A percentile compares a stretch with the other conserved stretches of the same genome.
These are phyloP conservation scores for Wickerhamomyces strasburgensis DNA, from an alignment of 805 yeast genomes.

Conservation along the genomic window DNA sequence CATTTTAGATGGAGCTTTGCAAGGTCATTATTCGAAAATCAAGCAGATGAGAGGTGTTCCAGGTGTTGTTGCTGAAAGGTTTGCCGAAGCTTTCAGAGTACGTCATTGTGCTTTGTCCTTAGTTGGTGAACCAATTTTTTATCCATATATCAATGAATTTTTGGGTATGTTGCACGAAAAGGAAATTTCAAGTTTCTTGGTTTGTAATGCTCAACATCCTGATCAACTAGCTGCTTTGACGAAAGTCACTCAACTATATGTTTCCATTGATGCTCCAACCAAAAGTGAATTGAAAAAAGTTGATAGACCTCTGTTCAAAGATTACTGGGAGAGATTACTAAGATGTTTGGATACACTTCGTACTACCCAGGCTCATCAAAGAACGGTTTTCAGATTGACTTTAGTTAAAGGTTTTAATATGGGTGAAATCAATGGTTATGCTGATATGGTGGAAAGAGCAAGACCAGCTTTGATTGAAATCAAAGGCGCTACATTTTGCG, in stretches of 20 bases:
- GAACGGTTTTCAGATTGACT: slow-evolving; percentile 88
- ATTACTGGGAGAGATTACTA: slow-evolving; percentile 87
- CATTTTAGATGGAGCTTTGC: slow-evolving; percentile 77
- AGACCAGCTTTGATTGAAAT: slow-evolving; percentile 85
- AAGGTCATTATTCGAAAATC: slow-evolving; percentile 86
- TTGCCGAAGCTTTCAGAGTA: slow-evolving; percentile 85
- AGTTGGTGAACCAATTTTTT: slow-evolving; percentile 93
- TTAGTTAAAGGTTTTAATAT: slow-evolving; percentile 90
- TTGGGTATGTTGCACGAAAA: slow-evolving; percentile 73
- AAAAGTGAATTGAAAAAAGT: slow-evolving; percentile 73
- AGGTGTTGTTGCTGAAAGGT: slow-evolving; percentile 84
- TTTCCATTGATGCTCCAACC: slow-evolving; percentile 91
- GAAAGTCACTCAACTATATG: slow-evolving; percentile 86
- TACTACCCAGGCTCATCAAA: slow-evolving; percentile 70
- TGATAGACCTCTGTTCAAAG: slow-evolving; percentile 84
- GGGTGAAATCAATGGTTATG: slow-evolving; percentile 74
- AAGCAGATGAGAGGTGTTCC: slow-evolving; percentile 96
- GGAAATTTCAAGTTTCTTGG: slow-evolving; percentile 80
- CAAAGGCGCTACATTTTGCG: slow-evolving; percentile 95
- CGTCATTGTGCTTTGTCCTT: slow-evolving; percentile 88
- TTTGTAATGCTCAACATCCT: slow-evolving; percentile 96
- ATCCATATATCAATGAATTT: slow-evolving; percentile 85
- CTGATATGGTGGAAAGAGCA: slow-evolving; percentile 79
- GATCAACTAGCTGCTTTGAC: slow-evolving; percentile 63
- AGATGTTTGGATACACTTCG: slow-evolving; percentile 74